Conservation (phyloP, 1,284 basidiomycete species). For the Ustilago trichophora region DNA sequence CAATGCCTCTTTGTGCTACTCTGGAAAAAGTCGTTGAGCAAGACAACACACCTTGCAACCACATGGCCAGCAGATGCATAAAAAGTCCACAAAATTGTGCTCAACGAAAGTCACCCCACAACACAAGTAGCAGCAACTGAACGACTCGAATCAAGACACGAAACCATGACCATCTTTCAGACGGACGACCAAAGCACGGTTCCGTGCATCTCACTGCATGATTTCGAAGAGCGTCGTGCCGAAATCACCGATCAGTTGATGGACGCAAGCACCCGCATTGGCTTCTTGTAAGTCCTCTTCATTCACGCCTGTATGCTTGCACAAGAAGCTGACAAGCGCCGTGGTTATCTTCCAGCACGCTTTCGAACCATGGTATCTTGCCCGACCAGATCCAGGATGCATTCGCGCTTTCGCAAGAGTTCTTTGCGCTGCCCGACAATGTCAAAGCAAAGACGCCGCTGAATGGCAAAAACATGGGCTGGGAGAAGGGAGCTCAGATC, state of each 20-base stretch:
- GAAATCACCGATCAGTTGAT: conserved; percentile 56
- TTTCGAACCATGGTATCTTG: conserved; percentile 69
- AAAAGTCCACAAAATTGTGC: no score
- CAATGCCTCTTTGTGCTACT: no score
- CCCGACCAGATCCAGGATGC: conserved; percentile 70
- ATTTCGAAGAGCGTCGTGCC: conserved; percentile 50
- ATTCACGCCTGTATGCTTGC: neutral
- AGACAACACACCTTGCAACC: no score
- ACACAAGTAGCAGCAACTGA: neutral
- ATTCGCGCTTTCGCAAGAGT: conserved; percentile 71
- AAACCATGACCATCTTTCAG: conserved; percentile 8
- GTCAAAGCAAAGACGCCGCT: conserved; percentile 72
- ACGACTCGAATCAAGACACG: no score
- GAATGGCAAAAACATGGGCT: conserved; percentile 69
- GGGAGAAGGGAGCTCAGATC: conserved; percentile 67
- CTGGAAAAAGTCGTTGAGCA: no score
- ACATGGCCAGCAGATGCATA: no score
- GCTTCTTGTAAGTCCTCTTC: conserved; percentile 53
- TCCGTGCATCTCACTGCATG: conserved; percentile 50
- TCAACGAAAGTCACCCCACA: no score
- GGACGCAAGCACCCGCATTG: conserved; percentile 45
- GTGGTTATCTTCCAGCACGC: conserved; percentile 33
- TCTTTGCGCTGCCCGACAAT: conserved; percentile 72
- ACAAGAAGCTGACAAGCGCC: no score
- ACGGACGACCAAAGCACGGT: conserved; percentile 29